phyloP scores from a whole-genome alignment of 345 rosid species.

The Noccaea bulbosa region DNA sequence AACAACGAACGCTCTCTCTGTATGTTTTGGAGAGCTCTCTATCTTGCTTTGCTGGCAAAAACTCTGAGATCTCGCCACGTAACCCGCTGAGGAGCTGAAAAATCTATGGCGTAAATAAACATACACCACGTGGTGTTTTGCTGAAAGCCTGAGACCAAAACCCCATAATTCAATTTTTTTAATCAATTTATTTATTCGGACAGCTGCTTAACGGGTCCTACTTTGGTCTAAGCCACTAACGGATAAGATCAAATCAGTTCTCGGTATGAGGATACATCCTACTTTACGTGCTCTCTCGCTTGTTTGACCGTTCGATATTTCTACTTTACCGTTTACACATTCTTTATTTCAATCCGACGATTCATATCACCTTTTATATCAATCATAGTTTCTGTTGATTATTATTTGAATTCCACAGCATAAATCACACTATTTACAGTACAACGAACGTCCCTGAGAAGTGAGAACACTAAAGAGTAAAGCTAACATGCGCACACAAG shows the following conservation, averaged over 20 bases:
- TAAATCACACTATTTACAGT: not conserved
- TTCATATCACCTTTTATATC: not conserved
- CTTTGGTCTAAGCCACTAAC: slow-evolving; percentile 33
- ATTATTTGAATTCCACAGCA: not conserved
- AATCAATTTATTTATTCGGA: slow-evolving; percentile 6
- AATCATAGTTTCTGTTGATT: not conserved
- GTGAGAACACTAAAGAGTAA: not conserved
- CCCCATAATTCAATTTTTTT: slow-evolving; percentile 12
- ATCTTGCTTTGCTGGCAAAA: not conserved
- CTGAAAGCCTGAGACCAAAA: slow-evolving; percentile 25
- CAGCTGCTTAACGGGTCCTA: slow-evolving; percentile 37
- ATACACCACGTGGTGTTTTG: slow-evolving; percentile 29
- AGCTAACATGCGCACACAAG: not conserved
- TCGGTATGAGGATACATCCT: not conserved
- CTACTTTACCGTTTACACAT: not conserved
- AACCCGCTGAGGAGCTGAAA: slow-evolving; percentile 2
- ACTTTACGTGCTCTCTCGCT: slow-evolving; percentile 11
- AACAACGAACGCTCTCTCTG: not conserved
- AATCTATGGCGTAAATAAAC: slow-evolving; percentile 1
- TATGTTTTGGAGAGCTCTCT: too few relatives aligned
- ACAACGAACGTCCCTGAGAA: not conserved
- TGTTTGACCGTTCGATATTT: slow-evolving; percentile 19
- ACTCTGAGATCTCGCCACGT: slow-evolving; percentile 36
- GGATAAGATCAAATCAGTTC: slow-evolving; percentile 40
- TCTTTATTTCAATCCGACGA: slow-evolving; percentile 1